phyloP scores from a whole-genome alignment of 1,139 yeast genomes.

The Candida albicans region DNA sequence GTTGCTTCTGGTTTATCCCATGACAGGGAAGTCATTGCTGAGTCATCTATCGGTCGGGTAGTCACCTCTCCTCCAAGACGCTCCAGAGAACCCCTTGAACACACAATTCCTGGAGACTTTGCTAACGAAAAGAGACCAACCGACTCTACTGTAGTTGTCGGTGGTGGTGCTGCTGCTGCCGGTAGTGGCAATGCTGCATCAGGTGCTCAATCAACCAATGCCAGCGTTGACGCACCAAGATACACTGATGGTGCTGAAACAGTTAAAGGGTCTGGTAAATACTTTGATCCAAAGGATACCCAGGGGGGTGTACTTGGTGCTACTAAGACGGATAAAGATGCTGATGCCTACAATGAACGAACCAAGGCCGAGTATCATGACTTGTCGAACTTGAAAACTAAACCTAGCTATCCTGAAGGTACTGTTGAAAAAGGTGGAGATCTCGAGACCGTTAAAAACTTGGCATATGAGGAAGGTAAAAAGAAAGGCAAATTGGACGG shows the following conservation, averaged over 20 bases:
- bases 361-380: slow-evolving; percentile 27
- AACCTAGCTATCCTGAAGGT: slow-evolving; percentile 27
- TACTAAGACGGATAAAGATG: slow-evolving; percentile 16
- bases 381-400: slow-evolving; percentile 29
- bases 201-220: slow-evolving; percentile 4
- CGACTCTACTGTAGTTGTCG: slow-evolving; percentile 22
- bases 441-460: slow-evolving; percentile 17
- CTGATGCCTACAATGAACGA: slow-evolving; percentile 4
- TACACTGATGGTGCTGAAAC: slow-evolving; percentile 32
- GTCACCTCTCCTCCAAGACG: slow-evolving; percentile 33
- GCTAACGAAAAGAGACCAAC: slow-evolving; percentile 33
- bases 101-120: slow-evolving; percentile 33
- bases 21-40: slow-evolving; percentile 14
- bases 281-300: slow-evolving; percentile 38
- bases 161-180: slow-evolving; percentile 10
- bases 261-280: slow-evolving; percentile 32
- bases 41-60: slow-evolving; percentile 32
- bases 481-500: slow-evolving; percentile 11
- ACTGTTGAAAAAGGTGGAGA: slow-evolving; percentile 15
- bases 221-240: slow-evolving; percentile 23
- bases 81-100: slow-evolving; percentile 29
- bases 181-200: slow-evolving; percentile 2
- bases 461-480: slow-evolving; percentile 18
- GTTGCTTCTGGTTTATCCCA: slow-evolving; percentile 4
- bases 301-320: slow-evolving; percentile 14